A percentile compares a stretch with the other conserved stretches of the same genome.
Evolutionary conservation across 73 alveolate genomes (phyloP).

Genomic region (Halteria grandinella): DNA sequence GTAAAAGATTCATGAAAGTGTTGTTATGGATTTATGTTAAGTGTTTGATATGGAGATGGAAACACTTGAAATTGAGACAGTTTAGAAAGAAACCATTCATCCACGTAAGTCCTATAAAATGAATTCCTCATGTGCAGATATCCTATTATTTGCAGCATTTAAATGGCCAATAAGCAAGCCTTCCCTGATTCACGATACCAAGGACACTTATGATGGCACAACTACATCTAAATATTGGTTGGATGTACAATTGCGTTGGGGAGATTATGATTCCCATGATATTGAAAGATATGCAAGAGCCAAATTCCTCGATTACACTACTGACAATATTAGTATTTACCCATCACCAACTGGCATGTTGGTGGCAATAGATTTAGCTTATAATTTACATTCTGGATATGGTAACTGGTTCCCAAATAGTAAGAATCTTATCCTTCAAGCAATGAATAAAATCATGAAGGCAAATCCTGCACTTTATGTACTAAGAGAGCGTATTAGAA

Average conservation of each 20-base stretch:
- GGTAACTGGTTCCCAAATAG: conserved; percentile 99
- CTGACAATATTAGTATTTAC: conserved; percentile 98
- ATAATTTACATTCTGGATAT: conserved; percentile 99
- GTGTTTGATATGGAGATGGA: conserved; percentile 99
- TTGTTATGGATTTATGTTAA: conserved; percentile 99
- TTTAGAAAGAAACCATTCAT: conserved; percentile 99
- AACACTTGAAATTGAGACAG: conserved; percentile 98
- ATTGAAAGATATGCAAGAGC: conserved; percentile 99
- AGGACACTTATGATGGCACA: conserved; percentile 97
- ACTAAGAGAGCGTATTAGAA: conserved; percentile 99
- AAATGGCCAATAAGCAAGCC: conserved; percentile 99
- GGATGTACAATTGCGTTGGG: conserved; percentile 99
- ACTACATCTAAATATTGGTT: conserved; percentile 98
- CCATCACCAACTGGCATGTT: conserved; percentile 99
- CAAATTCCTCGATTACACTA: conserved; percentile 99
- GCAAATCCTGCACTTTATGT: conserved; percentile 99
- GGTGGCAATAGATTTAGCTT: conserved; percentile 98
- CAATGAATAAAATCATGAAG: conserved; percentile 99
- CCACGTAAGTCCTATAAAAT: conserved; percentile 99
- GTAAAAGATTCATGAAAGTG: conserved; percentile 99
- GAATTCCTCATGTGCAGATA: conserved; percentile 99
- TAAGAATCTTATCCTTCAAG: conserved; percentile 94
- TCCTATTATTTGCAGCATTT: conserved; percentile 97
- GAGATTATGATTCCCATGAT: conserved; percentile 99
- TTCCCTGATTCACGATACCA: conserved; percentile 94